Percentiles rank a stretch among this genome's conserved stretches.
Conservation (phyloP, 371 early-diverging fungal species). For the Apophysomyces ossiformis region DNA sequence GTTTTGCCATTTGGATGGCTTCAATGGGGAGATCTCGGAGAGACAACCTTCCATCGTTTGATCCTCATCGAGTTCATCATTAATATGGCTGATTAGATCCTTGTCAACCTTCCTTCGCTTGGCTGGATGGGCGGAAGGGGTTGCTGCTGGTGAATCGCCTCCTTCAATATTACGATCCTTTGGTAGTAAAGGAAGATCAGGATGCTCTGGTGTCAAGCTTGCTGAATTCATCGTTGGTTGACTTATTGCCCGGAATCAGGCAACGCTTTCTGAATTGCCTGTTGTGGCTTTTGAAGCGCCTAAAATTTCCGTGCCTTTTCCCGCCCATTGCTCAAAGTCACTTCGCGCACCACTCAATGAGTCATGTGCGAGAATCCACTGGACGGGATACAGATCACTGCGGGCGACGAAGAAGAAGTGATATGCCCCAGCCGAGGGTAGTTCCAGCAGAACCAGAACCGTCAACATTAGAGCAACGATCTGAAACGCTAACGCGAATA, state of each 20-base stretch:
- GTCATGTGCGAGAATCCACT: neutral
- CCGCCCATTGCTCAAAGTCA: neutral
- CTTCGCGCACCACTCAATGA: neutral
- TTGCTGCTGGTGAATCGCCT: constrained; percentile 46
- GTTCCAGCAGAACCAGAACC: neutral
- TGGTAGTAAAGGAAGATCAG: constrained; percentile 25
- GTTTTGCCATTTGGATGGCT: constrained; percentile 60
- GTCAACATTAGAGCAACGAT: neutral
- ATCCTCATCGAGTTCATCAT: constrained; percentile 19
- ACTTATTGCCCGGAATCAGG: neutral
- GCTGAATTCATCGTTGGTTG: constrained; percentile 9
- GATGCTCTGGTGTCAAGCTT: constrained; percentile 10
- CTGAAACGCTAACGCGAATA: neutral
- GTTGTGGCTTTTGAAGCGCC: constrained; percentile 1
- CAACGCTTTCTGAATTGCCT: neutral
- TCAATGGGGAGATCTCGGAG: constrained; percentile 24
- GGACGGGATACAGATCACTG: neutral
- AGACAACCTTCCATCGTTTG: constrained; percentile 12
- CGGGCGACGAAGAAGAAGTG: neutral
- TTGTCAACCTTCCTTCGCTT: constrained; percentile 39
- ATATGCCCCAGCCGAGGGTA: neutral
- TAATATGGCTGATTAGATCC: constrained; percentile 15
- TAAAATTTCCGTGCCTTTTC: neutral
- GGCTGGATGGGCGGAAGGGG: constrained; percentile 25
- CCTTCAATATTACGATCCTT: constrained; percentile 46